Evolutionary conservation across 2,329 filamentous ascomycete genomes (phyloP), one percentile per base, ranked within the genome.

Genomic region (Colletotrichum sansevieriae): DNA sequence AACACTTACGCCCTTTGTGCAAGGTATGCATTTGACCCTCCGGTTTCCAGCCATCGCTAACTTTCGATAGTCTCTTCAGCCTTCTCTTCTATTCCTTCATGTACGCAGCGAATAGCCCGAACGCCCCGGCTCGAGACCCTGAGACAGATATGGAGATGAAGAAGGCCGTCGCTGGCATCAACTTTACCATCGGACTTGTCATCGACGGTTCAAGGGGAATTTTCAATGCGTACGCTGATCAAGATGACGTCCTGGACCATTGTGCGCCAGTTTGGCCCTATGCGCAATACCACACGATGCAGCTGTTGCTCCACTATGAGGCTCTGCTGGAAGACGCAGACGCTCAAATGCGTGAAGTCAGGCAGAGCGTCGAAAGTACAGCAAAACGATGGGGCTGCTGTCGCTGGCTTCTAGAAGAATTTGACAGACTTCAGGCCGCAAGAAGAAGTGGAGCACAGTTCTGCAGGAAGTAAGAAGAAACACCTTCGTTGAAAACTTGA

Each of bases 131-230:
- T 20, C 63, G 44, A 20, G 56, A 70, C 20, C 65, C 65, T 10
- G 65, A 68, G 47, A 68, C 65, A 22, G 73, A 78, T 68, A 73
- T 78, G 43, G 75, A 77, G 29, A 73, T 76, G 39, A 74, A 73
- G 41, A 79, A 79, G 63, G 77, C 77, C 69, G 76, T 79, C 15
- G 76, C 78, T 13, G 78, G 78, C 61, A 74, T 79, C 63, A 79
- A 79, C 71, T 79, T 79, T 63, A 77, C 78, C 61, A 76, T 79
- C 41, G 75, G 78, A 52, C 77, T 79, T 56, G 76, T 79, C 43
- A 74, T 76, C 61, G 78, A 79, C 60, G 77, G 77, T 22, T 78
- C 77, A n/a, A 74, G 74, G 44, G 76, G 78, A 39, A 75, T 78
- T 56, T 78, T 78, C 59, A 73, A 76, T 43, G 76, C 77, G 55